Evolutionary conservation across 192 early-diverging fungal species (phyloP).

Genomic region (Allomyces macrogynus): DNA sequence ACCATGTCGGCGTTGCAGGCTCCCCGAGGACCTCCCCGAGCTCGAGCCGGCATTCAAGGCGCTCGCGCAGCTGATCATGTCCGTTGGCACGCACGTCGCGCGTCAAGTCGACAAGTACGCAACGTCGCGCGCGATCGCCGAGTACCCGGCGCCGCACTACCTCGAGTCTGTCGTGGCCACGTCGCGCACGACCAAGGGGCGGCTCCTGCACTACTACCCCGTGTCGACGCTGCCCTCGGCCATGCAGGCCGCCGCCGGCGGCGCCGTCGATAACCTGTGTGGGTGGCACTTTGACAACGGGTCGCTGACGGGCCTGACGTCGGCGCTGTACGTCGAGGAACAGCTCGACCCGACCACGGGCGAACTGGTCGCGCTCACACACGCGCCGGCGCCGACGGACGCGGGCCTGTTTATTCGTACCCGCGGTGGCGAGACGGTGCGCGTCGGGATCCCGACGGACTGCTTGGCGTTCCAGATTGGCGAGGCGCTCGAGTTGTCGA

Average conservation of each 20-base stretch:
- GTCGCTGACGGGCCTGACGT: constrained; percentile 38
- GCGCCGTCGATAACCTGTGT: constrained; percentile 31
- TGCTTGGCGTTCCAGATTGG: constrained; percentile 48
- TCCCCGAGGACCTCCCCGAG: constrained; percentile 25
- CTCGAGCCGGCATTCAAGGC: constrained; percentile 30
- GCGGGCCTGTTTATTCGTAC: constrained; percentile 40
- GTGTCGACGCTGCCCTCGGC: constrained; percentile 5
- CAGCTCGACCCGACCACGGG: constrained; percentile 6
- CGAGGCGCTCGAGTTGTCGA: constrained; percentile 32
- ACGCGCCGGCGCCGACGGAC: constrained; percentile 12
- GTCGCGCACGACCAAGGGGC: constrained; percentile 34
- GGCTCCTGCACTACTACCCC: constrained; percentile 48
- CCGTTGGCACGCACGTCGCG: constrained; percentile 32
- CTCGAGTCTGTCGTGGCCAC: constrained; percentile 26
- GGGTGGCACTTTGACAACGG: constrained; percentile 49
- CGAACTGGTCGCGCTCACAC: constrained; percentile 10
- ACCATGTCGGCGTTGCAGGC: constrained; percentile 7
- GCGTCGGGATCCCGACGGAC: constrained; percentile 34
- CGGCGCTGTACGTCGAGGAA: constrained; percentile 38
- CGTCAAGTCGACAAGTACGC: constrained; percentile 31
- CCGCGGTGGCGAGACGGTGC: constrained; percentile 18
- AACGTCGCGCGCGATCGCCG: neutral
- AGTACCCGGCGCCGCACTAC: constrained; percentile 11
- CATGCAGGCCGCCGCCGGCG: constrained; percentile 2
- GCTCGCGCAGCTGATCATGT: constrained; percentile 31